Conservation (phyloP, 257 asterid genomes). For the Petunia secreta region DNA sequence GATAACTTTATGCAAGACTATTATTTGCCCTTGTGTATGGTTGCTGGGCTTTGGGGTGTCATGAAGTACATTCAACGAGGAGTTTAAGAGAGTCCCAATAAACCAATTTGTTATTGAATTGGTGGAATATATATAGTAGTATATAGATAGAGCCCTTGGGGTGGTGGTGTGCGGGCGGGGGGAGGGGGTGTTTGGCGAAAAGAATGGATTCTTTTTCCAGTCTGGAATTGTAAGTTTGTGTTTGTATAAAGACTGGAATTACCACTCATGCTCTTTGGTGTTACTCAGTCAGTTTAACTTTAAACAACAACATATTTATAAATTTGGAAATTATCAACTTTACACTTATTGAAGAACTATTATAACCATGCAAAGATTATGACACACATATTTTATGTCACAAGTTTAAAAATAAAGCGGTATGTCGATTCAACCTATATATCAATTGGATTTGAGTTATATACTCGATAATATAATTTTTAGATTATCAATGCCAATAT, state of each 20-base stretch:
- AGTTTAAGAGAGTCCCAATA: conserved; percentile 62
- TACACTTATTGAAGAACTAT: no score
- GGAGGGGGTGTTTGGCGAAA: background rate
- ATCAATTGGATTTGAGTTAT: no score
- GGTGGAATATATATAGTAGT: background rate
- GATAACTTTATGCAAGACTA: conserved; percentile 30
- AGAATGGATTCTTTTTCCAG: conserved; percentile 49
- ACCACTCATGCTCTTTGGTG: conserved; percentile 31
- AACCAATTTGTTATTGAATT: conserved; percentile 52
- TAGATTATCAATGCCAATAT: no score
- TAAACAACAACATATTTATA: no score
- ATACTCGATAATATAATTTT: no score
- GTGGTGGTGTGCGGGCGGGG: no score
- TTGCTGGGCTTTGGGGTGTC: conserved; percentile 77
- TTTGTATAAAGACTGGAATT: conserved; percentile 40
- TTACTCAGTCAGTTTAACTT: no score
- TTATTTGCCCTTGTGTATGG: conserved; percentile 56
- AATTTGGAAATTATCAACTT: no score
- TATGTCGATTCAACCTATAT: no score
- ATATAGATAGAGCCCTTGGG: background rate
- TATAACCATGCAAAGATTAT: no score
- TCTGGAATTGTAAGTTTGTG: conserved; percentile 53
- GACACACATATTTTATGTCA: no score
- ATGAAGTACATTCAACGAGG: conserved; percentile 63
- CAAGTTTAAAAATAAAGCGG: no score